Percentiles rank a stretch among this genome's conserved stretches.
These are phyloP conservation scores for Zygotorulaspora mrakii DNA, from an alignment of 1,139 yeast genomes.

Conservation along the genomic window DNA sequence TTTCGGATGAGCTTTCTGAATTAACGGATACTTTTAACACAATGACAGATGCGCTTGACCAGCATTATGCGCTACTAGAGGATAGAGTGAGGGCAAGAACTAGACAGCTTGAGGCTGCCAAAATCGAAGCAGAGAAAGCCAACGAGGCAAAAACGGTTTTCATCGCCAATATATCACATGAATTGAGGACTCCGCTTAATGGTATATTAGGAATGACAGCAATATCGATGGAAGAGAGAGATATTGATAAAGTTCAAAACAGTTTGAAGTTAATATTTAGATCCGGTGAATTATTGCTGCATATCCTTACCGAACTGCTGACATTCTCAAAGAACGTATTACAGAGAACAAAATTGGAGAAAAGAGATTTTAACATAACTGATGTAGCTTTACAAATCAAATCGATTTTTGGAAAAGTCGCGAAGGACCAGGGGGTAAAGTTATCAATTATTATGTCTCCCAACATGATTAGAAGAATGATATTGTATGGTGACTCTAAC, in stretches of 20 bases:
- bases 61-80: conserved; percentile 79
- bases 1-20: conserved; percentile 83
- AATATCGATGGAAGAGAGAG: conserved; percentile 82
- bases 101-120: conserved; percentile 81
- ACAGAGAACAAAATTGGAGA: conserved; percentile 78
- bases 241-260: conserved; percentile 59
- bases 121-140: conserved; percentile 86
- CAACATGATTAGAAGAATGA: conserved; percentile 55
- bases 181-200: conserved; percentile 87
- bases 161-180: conserved; percentile 94
- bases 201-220: conserved; percentile 97
- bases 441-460: conserved; percentile 58
- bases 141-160: conserved; percentile 90
- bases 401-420: conserved; percentile 83
- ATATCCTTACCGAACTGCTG: conserved; percentile 80
- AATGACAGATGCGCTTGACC: conserved; percentile 83
- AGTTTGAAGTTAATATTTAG: conserved; percentile 73
- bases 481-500: conserved; percentile 79
- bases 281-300: conserved; percentile 81
- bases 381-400: conserved; percentile 80
- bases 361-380: conserved; percentile 65
- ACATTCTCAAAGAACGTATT: conserved; percentile 90
- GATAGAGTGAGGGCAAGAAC: conserved; percentile 89
- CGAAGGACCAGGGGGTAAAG: conserved; percentile 70
- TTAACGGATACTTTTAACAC: conserved; percentile 83